Evolutionary conservation across 345 rosid genomes (phyloP).

Genomic region (Melaleuca alternifolia): DNA sequence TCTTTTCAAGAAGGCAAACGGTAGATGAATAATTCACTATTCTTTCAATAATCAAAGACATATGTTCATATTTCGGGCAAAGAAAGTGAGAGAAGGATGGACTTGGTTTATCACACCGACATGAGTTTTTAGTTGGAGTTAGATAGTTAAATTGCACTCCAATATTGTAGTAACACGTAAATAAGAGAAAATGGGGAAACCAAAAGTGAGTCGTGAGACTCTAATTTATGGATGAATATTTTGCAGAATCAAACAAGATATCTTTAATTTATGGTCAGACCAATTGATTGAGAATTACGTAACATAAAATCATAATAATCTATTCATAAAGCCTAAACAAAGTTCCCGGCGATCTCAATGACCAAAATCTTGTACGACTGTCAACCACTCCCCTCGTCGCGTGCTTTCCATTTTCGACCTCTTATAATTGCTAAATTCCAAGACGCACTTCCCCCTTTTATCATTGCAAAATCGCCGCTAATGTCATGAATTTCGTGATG

Average conservation of each 20-base stretch:
- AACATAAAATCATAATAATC: neutral
- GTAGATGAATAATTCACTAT: neutral
- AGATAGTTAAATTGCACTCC: neutral
- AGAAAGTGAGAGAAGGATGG: neutral
- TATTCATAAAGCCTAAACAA: neutral
- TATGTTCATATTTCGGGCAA: neutral
- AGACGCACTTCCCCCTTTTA: neutral
- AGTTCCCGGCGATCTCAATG: neutral
- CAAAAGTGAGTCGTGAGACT: neutral
- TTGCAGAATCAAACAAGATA: neutral
- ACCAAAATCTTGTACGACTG: neutral
- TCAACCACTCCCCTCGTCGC: neutral
- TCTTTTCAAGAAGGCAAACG: neutral
- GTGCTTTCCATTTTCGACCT: neutral
- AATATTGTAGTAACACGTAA: neutral
- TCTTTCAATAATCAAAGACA: neutral
- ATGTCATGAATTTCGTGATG: neutral
- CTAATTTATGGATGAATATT: neutral
- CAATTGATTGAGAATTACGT: neutral
- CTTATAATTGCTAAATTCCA: neutral
- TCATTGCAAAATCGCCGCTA: neutral
- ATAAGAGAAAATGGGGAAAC: neutral
- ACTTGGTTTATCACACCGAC: neutral
- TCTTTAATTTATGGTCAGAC: neutral
- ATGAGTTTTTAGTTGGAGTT: neutral